A percentile compares a stretch with the other conserved stretches of the same genome.
Evolutionary conservation across 1,139 yeast species (phyloP).

Genomic region (Citeromyces hawaiiensis): DNA sequence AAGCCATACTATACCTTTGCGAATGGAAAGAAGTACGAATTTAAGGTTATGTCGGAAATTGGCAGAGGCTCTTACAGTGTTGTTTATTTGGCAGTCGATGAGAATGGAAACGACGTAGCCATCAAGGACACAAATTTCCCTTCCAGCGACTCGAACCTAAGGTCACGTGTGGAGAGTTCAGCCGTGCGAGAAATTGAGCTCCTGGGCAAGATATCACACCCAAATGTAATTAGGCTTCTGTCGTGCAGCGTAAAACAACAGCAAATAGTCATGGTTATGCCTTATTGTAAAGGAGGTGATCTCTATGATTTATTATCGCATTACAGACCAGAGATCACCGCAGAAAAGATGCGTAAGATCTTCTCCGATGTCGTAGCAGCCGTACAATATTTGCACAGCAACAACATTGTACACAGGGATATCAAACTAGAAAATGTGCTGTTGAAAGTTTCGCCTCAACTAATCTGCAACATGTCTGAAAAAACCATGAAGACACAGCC

Average conservation of each 20-base stretch:
- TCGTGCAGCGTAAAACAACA: constrained; percentile 19
- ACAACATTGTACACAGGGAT: constrained; percentile 72
- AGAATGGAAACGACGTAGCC: constrained; percentile 15
- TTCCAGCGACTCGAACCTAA: constrained; percentile 17
- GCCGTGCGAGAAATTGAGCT: constrained; percentile 65
- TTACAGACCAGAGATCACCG: constrained; percentile 22
- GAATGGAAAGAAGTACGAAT: background rate
- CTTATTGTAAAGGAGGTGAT: constrained; percentile 79
- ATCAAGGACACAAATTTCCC: constrained; percentile 23
- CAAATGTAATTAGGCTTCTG: constrained; percentile 26
- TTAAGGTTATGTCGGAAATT: constrained; percentile 22
- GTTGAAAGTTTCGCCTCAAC: constrained; percentile 25
- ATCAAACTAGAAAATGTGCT: constrained; percentile 74
- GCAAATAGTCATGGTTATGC: constrained; percentile 47
- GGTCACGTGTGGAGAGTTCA: constrained; percentile 52
- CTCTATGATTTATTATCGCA: constrained; percentile 47
- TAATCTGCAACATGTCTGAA: constrained; percentile 14
- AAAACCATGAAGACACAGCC: constrained; percentile 16
- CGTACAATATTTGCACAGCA: constrained; percentile 57
- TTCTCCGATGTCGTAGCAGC: constrained; percentile 61
- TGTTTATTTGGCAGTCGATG: constrained; percentile 20
- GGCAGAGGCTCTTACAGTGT: constrained; percentile 48
- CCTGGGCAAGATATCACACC: constrained; percentile 28
- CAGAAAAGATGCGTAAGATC: constrained; percentile 40
- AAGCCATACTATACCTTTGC: background rate